phyloP scores from a whole-genome alignment of 495 filamentous ascomycete genomes.

The Xylaria venustula region DNA sequence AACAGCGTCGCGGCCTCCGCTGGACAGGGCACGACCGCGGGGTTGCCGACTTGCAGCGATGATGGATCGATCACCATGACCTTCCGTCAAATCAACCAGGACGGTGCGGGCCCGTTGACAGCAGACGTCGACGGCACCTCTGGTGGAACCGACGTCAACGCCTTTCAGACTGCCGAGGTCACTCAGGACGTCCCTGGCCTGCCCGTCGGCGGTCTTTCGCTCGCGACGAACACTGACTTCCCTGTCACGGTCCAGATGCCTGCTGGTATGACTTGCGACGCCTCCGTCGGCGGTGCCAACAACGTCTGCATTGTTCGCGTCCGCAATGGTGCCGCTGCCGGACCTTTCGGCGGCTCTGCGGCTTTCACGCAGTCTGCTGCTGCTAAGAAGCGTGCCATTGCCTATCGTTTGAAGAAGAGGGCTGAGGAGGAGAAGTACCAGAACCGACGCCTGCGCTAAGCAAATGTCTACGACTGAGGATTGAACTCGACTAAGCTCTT shows the following conservation, averaged over 20 bases:
- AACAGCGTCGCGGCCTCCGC: constrained; percentile 41
- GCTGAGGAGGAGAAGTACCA: constrained; percentile 15
- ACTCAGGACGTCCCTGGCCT: constrained; percentile 58
- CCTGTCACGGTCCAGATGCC: constrained; percentile 59
- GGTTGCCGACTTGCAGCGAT: constrained; percentile 53
- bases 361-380: constrained; percentile 50
- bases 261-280: constrained; percentile 59
- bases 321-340: constrained; percentile 54
- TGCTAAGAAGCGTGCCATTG: constrained; percentile 46
- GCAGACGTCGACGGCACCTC: constrained; percentile 54
- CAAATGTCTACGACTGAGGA: background rate
- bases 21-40: constrained; percentile 39
- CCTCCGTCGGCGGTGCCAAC: constrained; percentile 46
- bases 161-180: constrained; percentile 55
- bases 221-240: constrained; percentile 53
- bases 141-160: constrained; percentile 51
- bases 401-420: constrained; percentile 45
- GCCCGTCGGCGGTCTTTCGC: constrained; percentile 48
- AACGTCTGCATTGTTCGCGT: constrained; percentile 60
- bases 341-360: constrained; percentile 60
- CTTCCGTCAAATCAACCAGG: constrained; percentile 52
- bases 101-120: constrained; percentile 49
- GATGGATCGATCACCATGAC: constrained; percentile 58
- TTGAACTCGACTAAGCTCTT: background rate
- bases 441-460: constrained; percentile 21